A percentile compares a stretch with the other conserved stretches of the same genome.
These are phyloP conservation scores for Sclerotinia sclerotiorum DNA, from an alignment of 2,329 filamentous ascomycete species.

Conservation along the genomic window DNA sequence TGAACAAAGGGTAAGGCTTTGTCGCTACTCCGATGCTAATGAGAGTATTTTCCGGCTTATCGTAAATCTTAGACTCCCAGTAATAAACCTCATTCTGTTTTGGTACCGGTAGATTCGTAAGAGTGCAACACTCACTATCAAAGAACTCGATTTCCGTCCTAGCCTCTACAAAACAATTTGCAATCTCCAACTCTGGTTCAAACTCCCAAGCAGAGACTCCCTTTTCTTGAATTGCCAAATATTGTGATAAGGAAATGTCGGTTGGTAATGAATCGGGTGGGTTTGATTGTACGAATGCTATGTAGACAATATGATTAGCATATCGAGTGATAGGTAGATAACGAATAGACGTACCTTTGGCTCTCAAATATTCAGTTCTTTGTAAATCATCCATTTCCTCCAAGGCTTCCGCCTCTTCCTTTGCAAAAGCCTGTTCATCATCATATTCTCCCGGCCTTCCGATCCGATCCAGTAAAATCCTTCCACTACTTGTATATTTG, in stretches of 20 bases:
- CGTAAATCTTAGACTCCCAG: constrained; percentile 98
- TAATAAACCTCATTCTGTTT: constrained; percentile 99
- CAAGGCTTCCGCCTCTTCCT: constrained; percentile 92
- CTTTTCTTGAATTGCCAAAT: constrained; percentile 97
- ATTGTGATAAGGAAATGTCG: constrained; percentile 96
- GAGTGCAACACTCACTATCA: constrained; percentile 91
- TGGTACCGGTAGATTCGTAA: constrained; percentile 80
- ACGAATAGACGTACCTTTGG: constrained; percentile 69
- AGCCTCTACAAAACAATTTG: constrained; percentile 96
- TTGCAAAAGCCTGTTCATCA: constrained; percentile 90
- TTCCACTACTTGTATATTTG: constrained; percentile 80
- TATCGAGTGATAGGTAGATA: not conserved
- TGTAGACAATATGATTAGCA: constrained; percentile 7
- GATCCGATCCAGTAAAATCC: constrained; percentile 91
- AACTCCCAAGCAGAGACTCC: constrained; percentile 99
- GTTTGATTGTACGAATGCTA: constrained; percentile 91
- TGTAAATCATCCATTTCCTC: constrained; percentile 95
- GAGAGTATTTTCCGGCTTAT: constrained; percentile 86
- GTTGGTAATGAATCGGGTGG: constrained; percentile 93
- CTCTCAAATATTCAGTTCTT: constrained; percentile 84
- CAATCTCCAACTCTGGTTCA: constrained; percentile 97
- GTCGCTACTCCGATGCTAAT: constrained; percentile 93
- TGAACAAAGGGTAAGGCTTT: constrained; percentile 94
- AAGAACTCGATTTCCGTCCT: constrained; percentile 99
- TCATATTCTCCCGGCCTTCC: constrained; percentile 94